Percentiles rank a stretch among this genome's conserved stretches.
Conservation (phyloP, 768 basidiomycete species). For the Coprinopsis strossmayeri region DNA sequence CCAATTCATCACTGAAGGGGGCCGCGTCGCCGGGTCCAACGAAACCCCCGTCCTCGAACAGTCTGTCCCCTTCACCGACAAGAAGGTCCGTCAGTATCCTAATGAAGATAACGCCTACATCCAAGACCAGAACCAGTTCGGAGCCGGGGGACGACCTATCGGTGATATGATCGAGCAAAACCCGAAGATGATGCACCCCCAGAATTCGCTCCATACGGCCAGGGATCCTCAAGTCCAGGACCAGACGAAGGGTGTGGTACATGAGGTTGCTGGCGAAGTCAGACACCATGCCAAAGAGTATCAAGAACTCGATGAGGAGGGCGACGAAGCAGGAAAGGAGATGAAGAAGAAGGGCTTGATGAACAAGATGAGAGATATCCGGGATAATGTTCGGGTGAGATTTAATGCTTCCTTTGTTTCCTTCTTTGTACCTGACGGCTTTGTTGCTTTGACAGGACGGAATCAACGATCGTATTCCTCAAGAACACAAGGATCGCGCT, state of each 20-base stretch:
- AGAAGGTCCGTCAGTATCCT: conserved; percentile 37
- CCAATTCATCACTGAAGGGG: conserved; percentile 52
- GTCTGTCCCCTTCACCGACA: conserved; percentile 25
- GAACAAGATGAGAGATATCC: conserved; percentile 28
- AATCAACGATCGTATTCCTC: conserved; percentile 49
- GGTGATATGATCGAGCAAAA: conserved; percentile 20
- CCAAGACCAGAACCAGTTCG: conserved; percentile 2
- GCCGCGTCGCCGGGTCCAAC: conserved; percentile 20
- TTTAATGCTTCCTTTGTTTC: no score
- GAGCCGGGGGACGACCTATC: conserved; percentile 20
- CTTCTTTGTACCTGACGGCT: no score
- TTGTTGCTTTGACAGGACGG: conserved; percentile 18
- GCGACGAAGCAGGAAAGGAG: conserved; percentile 9
- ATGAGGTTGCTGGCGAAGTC: conserved; percentile 9
- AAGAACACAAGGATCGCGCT: conserved; percentile 57
- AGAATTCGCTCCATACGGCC: no score
- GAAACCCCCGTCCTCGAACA: conserved; percentile 31
- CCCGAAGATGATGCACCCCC: conserved; percentile 16
- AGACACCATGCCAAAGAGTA: conserved; percentile 6
- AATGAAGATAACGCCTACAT: conserved; percentile 35
- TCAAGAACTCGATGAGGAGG: not conserved
- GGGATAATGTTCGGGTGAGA: conserved; percentile 17
- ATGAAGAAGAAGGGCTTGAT: conserved; percentile 28
- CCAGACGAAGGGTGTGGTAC: no score
- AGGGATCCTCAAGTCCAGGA: no score